Evolutionary conservation across 768 basidiomycete species (phyloP), one percentile per base, ranked within the genome.

Genomic region (Phylloporus rhodoxanthus): DNA sequence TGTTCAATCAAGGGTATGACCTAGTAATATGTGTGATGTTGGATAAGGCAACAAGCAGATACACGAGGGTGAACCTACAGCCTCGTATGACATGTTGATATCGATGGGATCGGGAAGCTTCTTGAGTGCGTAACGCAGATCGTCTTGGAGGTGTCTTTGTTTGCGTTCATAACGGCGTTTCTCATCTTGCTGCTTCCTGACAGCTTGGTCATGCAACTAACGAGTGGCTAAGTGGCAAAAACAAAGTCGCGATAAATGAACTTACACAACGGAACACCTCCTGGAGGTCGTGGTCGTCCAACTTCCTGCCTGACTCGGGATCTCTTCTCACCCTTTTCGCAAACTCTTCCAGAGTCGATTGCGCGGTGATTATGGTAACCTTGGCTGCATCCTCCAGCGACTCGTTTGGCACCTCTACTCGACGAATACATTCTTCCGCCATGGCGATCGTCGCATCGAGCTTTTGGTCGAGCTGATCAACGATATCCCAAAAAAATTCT

Each of bases 401-500:
- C 59, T 46, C 72, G 34, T 67, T 69, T 20, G 66, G 67, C 13
- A 40, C 63, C 37, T 67, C 66, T 15, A 65, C 55, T 42, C 73
- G 72, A 55, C 73, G 76, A 55, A 89, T 73, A 4, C 75, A 82
- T 26, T 72, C 76, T 51, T 85, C 83, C 3, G 87, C 80, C 26
- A 79, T 60, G n/a, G 75, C 75, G 15, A 89, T 83, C 61, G 89
- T 89, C 17, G 77, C 76, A 53, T 93, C 91, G 15, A 95, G 77
- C 55, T 83, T 78, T 62, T 93, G 89, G 61, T 92, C 93, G 3
- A 96, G 76, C 36, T 73, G 75, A 67, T 99, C 96, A 39, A 96
- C 85, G 9, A 78, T 65, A 67, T 98, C 95, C 91, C 93, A 96
- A 70, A 96, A 98, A 4, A 98, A 78, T 60, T 99, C 96, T 26